A percentile compares a stretch with the other conserved stretches of the same genome.
phyloP scores from a whole-genome alignment of 2,329 filamentous ascomycete species.

The Ascochyta clinopodiicola region DNA sequence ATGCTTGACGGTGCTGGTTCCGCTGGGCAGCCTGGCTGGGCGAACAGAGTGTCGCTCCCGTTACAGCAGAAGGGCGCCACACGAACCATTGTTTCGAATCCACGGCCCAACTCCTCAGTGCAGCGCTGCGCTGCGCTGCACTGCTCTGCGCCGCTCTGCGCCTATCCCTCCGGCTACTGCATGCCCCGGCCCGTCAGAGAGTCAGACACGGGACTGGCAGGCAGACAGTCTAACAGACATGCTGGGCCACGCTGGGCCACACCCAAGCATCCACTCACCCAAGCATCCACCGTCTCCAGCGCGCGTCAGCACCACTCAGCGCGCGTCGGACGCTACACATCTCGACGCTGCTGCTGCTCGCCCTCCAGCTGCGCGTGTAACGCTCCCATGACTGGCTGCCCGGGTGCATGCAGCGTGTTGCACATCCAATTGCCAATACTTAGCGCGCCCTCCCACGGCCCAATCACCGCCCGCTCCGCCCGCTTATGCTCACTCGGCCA shows the following conservation, averaged over 20 bases:
- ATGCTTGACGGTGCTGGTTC: conserved; percentile 15
- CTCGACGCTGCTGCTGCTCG: conserved; percentile 2
- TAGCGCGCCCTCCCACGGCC: conserved; percentile 33
- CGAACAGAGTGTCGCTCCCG: conserved; percentile 26
- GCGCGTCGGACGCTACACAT: conserved; percentile 1
- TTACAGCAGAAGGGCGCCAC: conserved; percentile 27
- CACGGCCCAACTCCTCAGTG: conserved; percentile 13
- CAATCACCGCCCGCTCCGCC: conserved; percentile 28
- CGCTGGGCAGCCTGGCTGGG: conserved; percentile 24
- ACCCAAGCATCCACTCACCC: no score
- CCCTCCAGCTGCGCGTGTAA: conserved; percentile 21
- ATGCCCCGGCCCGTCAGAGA: conserved; percentile 10
- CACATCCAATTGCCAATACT: conserved; percentile 41
- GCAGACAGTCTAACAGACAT: no score
- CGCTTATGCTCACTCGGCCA: conserved; percentile 23
- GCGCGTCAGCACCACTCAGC: conserved; percentile 22
- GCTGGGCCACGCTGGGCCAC: not conserved
- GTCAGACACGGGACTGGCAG: not conserved
- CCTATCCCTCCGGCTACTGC: not conserved
- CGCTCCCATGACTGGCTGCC: conserved; percentile 13
- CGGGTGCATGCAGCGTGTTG: conserved; percentile 21
- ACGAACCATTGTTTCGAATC: conserved; percentile 33
- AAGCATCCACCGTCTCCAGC: not conserved
- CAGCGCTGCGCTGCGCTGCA: no score
- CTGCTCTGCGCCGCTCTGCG: conserved; percentile 2